Percentiles rank a stretch among this genome's conserved stretches.
Conservation (phyloP, 2,329 filamentous ascomycete genomes). For the Aspergillus viridinutans region DNA sequence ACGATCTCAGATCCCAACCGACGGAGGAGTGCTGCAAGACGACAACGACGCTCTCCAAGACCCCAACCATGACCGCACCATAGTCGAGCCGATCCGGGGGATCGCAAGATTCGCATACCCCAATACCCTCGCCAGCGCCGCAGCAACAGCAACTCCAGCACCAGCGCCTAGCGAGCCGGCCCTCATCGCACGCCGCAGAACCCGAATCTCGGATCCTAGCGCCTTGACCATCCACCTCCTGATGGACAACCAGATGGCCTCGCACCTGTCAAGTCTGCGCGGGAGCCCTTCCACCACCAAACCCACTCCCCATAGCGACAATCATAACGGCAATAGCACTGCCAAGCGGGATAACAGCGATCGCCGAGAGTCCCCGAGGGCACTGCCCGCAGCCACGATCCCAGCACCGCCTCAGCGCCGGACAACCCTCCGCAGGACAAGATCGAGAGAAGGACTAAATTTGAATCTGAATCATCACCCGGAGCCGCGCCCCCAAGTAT, state of each 20-base stretch:
- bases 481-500: neutral
- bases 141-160: neutral
- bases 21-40: conserved; percentile 10
- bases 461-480: too few relatives aligned
- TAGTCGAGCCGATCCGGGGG: conserved; percentile 8
- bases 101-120: conserved; percentile 1
- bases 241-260: neutral
- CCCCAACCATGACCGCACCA: conserved; percentile 3
- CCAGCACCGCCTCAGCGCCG: neutral
- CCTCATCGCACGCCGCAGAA: neutral
- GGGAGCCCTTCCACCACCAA: neutral
- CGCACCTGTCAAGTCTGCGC: neutral
- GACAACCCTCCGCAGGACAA: neutral
- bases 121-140: neutral
- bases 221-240: neutral
- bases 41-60: conserved; percentile 10
- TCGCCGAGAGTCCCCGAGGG: neutral
- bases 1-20: conserved; percentile 12
- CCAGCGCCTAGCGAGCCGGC: neutral
- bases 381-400: neutral
- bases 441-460: neutral
- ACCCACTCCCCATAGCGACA: neutral
- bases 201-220: neutral
- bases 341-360: neutral
- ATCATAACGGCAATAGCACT: neutral